A percentile compares a stretch with the other conserved stretches of the same genome.
These are phyloP conservation scores for Dacryopinax spathularia DNA, from an alignment of 768 basidiomycete species.

Conservation along the genomic window DNA sequence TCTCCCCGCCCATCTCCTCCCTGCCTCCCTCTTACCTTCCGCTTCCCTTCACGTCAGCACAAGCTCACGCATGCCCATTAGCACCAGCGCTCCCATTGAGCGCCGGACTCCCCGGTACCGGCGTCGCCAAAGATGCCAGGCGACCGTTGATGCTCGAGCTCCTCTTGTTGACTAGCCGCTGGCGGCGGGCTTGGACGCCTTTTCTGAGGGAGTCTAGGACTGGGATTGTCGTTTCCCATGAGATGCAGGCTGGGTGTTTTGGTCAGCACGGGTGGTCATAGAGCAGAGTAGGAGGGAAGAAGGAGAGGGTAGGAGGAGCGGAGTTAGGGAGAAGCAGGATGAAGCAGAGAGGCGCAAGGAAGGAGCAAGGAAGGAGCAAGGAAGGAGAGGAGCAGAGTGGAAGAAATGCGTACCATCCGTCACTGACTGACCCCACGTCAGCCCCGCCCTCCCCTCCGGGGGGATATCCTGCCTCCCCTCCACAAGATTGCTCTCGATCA, in stretches of 20 bases:
- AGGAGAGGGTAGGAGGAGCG: conserved; percentile 17
- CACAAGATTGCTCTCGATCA: conserved; percentile 85
- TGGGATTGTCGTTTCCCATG: conserved; percentile 77
- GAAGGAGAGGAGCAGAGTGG: neutral
- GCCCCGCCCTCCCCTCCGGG: conserved; percentile 47
- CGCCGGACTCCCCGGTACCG: neutral
- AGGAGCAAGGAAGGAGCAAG: too few species aligned
- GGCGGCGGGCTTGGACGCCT: conserved; percentile 61
- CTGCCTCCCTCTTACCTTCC: neutral
- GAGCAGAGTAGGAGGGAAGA: conserved; percentile 8
- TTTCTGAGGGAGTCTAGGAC: conserved; percentile 72
- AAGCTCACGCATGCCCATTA: neutral
- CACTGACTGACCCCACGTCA: conserved; percentile 75
- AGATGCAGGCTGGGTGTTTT: conserved; percentile 46
- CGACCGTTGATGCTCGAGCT: neutral
- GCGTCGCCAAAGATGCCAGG: neutral
- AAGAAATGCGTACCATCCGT: conserved; percentile 40
- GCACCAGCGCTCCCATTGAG: neutral
- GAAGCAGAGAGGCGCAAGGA: too few species aligned
- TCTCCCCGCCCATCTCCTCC: too few species aligned
- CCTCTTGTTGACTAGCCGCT: conserved; percentile 5
- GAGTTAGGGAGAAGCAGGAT: too few species aligned
- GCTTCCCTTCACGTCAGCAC: too few species aligned
- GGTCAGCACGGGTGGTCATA: neutral
- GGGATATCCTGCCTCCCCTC: conserved; percentile 78